phyloP scores from a whole-genome alignment of 805 yeast genomes.

The Metschnikowia kunwiensis region DNA sequence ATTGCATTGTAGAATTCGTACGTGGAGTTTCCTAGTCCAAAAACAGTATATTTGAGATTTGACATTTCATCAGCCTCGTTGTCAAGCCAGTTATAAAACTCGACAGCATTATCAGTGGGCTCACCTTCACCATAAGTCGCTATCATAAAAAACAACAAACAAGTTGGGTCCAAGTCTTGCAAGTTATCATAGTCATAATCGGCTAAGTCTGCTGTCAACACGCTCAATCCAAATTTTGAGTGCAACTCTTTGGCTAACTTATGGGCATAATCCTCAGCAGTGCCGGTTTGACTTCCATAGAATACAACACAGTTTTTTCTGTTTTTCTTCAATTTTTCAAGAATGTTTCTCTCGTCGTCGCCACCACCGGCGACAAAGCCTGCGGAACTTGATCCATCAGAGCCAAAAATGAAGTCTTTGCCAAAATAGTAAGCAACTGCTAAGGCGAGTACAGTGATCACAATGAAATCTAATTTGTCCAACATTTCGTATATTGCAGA shows the following conservation, averaged over 20 bases:
- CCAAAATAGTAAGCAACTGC: slow-evolving; percentile 66
- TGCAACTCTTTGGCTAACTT: slow-evolving; percentile 87
- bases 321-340: slow-evolving; percentile 53
- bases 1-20: slow-evolving; percentile 89
- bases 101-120: slow-evolving; percentile 91
- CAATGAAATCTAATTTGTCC: slow-evolving; percentile 70
- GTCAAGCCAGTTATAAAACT: slow-evolving; percentile 67
- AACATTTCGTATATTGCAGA: too few species aligned
- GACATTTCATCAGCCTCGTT: slow-evolving; percentile 51
- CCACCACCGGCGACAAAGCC: slow-evolving; percentile 29
- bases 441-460: slow-evolving; percentile 60
- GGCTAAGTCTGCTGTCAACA: slow-evolving; percentile 85
- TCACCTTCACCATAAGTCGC: slow-evolving; percentile 99
- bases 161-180: slow-evolving; percentile 55
- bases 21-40: slow-evolving; percentile 93
- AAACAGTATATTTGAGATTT: slow-evolving; percentile 65
- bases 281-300: slow-evolving; percentile 96
- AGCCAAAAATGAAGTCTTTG: slow-evolving; percentile 48
- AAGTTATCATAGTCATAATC: slow-evolving; percentile 82
- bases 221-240: slow-evolving; percentile 73
- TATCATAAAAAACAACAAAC: slow-evolving; percentile 61
- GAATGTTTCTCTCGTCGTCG: slow-evolving; percentile 51
- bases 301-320: slow-evolving; percentile 76
- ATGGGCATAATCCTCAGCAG: slow-evolving; percentile 95
- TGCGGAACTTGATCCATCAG: slow-evolving; percentile 34